Conservation (phyloP, 192 early-diverging fungal genomes). For the Coemansia sp. region DNA sequence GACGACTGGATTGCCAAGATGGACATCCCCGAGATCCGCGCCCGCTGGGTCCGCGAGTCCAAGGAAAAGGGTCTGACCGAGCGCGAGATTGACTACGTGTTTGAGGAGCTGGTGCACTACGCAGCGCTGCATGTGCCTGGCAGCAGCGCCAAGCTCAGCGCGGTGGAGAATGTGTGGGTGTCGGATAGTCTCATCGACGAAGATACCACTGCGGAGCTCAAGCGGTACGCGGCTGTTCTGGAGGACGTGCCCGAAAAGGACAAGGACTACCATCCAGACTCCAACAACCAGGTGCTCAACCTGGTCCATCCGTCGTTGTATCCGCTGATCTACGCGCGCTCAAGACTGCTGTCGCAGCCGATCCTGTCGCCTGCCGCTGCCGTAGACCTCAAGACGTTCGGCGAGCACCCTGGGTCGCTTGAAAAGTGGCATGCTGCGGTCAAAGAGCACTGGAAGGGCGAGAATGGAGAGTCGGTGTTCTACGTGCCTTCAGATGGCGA, state of each 20-base stretch:
- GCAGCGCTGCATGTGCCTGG: slow-evolving; percentile 23
- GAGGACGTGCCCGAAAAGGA: slow-evolving; percentile 28
- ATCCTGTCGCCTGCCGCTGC: slow-evolving; percentile 29
- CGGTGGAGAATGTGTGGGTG: slow-evolving; percentile 38
- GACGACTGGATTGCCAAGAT: slow-evolving; percentile 46
- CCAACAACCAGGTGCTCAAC: slow-evolving; percentile 53
- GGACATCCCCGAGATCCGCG: slow-evolving; percentile 20
- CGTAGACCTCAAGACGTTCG: slow-evolving; percentile 28
- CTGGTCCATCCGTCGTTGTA: slow-evolving; percentile 57
- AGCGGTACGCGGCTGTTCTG: slow-evolving; percentile 28
- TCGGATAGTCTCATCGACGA: slow-evolving; percentile 35
- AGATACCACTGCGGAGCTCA: slow-evolving; percentile 15
- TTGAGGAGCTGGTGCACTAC: slow-evolving; percentile 49
- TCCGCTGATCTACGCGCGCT: slow-evolving; percentile 39
- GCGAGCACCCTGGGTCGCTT: slow-evolving; percentile 13
- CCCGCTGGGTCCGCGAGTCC: slow-evolving; percentile 26
- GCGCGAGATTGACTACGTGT: slow-evolving; percentile 44
- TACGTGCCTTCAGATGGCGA: not conserved
- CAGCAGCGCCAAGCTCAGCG: slow-evolving; percentile 18
- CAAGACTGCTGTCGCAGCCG: slow-evolving; percentile 15
- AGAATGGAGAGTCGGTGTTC: not conserved
- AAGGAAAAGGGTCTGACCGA: slow-evolving; percentile 30
- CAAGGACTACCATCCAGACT: slow-evolving; percentile 52
- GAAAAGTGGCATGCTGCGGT: slow-evolving; percentile 12
- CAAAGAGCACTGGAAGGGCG: not conserved